Percentiles rank a stretch among this genome's conserved stretches.
Evolutionary conservation across 2,329 filamentous ascomycete genomes (phyloP).

Genomic region (Fusarium drepaniforme): DNA sequence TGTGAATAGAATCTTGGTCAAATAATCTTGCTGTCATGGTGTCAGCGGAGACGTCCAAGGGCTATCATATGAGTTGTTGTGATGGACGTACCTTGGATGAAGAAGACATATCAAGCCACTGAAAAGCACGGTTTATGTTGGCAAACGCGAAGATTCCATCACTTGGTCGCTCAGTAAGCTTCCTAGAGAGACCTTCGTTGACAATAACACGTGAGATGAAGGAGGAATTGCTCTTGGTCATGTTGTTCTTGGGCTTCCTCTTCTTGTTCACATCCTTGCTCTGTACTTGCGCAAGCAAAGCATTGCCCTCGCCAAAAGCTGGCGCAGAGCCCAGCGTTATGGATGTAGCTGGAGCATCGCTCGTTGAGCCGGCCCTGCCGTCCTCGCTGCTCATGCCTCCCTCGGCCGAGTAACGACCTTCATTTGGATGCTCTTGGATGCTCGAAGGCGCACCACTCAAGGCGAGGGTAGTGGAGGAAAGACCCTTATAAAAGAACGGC

Average conservation of each 20-base stretch:
- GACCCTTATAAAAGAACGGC: constrained; percentile 66
- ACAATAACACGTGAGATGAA: constrained; percentile 98
- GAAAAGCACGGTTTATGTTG: constrained; percentile 94
- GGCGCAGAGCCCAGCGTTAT: constrained; percentile 64
- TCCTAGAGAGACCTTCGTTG: constrained; percentile 84
- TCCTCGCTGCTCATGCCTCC: constrained; percentile 69
- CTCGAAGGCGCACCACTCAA: constrained; percentile 59
- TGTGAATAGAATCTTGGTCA: constrained; percentile 97
- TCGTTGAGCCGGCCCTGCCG: constrained; percentile 65
- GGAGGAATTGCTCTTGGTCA: constrained; percentile 97
- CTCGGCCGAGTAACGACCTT: constrained; percentile 71
- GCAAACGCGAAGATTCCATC: constrained; percentile 92
- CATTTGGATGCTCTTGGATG: constrained; percentile 72
- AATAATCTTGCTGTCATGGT: constrained; percentile 78
- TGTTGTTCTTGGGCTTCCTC: constrained; percentile 97
- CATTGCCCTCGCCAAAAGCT: constrained; percentile 89
- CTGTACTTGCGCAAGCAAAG: constrained; percentile 72
- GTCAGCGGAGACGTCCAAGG: constrained; percentile 39
- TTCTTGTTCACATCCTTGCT: constrained; percentile 83
- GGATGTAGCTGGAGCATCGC: constrained; percentile 58
- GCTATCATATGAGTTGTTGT: not conserved
- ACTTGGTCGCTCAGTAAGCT: constrained; percentile 80
- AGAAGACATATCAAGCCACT: constrained; percentile 93
- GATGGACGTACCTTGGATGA: constrained; percentile 67
- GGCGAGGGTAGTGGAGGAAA: constrained; percentile 63